Evolutionary conservation across 805 yeast genomes (phyloP), one percentile per base, ranked within the genome.

Genomic region (Candida gorgasii): DNA sequence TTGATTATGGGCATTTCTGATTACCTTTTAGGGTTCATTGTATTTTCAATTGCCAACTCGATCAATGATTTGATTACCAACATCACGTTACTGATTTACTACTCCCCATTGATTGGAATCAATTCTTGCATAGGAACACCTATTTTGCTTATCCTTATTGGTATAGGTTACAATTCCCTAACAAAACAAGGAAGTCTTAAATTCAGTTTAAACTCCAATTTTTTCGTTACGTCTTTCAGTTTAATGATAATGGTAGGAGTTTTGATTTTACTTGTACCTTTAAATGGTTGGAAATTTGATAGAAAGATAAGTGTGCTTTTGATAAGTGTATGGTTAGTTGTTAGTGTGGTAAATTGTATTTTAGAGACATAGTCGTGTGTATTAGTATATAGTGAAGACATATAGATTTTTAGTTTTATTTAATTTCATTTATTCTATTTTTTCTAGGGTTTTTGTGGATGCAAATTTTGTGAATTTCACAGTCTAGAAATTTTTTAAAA

Each of bases 111-210:
- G 6, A 52, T 65, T 12, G 82, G 81, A 0, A 55, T 78, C 7
- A 73, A 73, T 48, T 71, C 82, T 0, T 76, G 82, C 48, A 63
- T 77, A 43, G 82, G 83, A 1, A 73, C 82, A 1, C 80, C 81
- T 0, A 56, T 78, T 11, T 51, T 78, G 11, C 63, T 74, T 32
- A 68, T 75, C 7, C 56, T 77, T 45, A 54, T 76, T 14, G 83
- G 82, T 1, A 62, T 78, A 15, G 83, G 83, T 0, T 51, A 69
- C 11, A 76, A 75, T 52, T 73, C 78, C 1, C 26, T 61, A 3
- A 47, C 65, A 4, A 54, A 64, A 23, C 45, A 45, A 3, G 23
- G 40, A 19, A 30, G 40, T 2, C 41, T 51, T 1, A 28, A 42
- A 15, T 58, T 67, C 38, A 48, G 48, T 7, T 44, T 69, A 32